Percentiles rank a stretch among this genome's conserved stretches.
Conservation (phyloP, 2,329 filamentous ascomycete species). For the Huntiella moniliformis region DNA sequence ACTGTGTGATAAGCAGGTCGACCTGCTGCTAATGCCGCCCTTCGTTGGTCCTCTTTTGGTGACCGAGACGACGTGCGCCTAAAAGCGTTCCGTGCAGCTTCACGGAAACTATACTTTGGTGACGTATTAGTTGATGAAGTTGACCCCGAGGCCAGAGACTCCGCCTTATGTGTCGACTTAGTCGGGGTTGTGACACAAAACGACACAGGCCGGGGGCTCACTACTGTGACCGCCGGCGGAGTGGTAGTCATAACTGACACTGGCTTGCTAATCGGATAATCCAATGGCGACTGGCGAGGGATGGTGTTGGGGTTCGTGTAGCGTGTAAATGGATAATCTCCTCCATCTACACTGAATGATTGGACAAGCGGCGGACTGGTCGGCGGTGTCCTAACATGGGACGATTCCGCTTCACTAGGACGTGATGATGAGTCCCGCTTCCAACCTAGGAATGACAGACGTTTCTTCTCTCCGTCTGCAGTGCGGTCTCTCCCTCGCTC, state of each 20-base stretch:
- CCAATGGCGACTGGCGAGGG: background rate
- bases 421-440: constrained; percentile 6
- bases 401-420: background rate
- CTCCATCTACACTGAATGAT: background rate
- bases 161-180: background rate
- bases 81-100: constrained; percentile 9
- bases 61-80: constrained; percentile 5
- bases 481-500: constrained; percentile 5
- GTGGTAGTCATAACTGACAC: background rate
- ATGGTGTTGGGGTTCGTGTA: background rate
- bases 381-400: background rate
- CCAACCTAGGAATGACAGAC: constrained; percentile 9
- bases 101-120: constrained; percentile 6
- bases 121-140: background rate
- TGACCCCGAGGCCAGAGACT: no score
- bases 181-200: background rate
- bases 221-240: constrained; percentile 6
- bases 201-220: background rate
- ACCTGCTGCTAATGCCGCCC: background rate
- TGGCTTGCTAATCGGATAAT: background rate
- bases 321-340: background rate
- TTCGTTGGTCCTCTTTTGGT: constrained; percentile 3
- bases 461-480: constrained; percentile 6
- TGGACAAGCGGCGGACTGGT: background rate
- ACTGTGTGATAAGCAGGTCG: constrained; percentile 8